phyloP scores from a whole-genome alignment of 495 filamentous ascomycete genomes.

The Pseudoneurospora amorphoporcata region DNA sequence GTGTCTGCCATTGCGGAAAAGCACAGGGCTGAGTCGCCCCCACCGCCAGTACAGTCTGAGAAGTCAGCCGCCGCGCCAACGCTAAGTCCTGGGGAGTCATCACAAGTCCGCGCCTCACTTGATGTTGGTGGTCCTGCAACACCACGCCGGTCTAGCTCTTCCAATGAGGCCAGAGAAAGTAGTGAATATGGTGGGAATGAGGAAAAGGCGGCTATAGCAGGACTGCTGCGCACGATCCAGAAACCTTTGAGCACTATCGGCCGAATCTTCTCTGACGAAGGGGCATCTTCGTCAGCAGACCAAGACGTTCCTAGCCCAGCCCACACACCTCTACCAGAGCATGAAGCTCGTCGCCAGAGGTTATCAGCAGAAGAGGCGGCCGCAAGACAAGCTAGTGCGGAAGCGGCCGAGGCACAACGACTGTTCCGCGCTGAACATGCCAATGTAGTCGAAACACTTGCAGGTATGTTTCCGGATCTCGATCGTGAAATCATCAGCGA shows the following conservation, averaged over 20 bases:
- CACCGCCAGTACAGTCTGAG: constrained; percentile 44
- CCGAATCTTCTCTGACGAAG: constrained; percentile 90
- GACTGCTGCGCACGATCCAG: constrained; percentile 84
- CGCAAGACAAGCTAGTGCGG: constrained; percentile 86
- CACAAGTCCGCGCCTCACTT: constrained; percentile 30
- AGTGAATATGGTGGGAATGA: constrained; percentile 37
- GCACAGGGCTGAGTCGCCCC: constrained; percentile 45
- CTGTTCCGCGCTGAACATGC: constrained; percentile 79
- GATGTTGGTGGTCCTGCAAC: constrained; percentile 34
- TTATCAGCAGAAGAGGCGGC: constrained; percentile 77
- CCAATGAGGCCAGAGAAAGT: constrained; percentile 28
- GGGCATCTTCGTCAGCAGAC: constrained; percentile 23
- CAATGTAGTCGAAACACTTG: constrained; percentile 83
- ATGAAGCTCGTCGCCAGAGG: constrained; percentile 26
- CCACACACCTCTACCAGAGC: constrained; percentile 48
- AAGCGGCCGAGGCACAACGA: constrained; percentile 77
- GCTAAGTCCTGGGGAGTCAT: constrained; percentile 15
- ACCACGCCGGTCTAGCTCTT: constrained; percentile 32
- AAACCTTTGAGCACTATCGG: constrained; percentile 87
- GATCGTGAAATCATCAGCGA: constrained; percentile 89
- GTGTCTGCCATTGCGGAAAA: constrained; percentile 94
- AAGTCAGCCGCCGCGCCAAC: constrained; percentile 47
- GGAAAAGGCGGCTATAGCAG: constrained; percentile 72
- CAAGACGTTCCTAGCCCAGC: constrained; percentile 39
- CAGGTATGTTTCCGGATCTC: constrained; percentile 86